phyloP scores from a whole-genome alignment of 202 grass and related monocot genomes.

The Setaria viridis region DNA sequence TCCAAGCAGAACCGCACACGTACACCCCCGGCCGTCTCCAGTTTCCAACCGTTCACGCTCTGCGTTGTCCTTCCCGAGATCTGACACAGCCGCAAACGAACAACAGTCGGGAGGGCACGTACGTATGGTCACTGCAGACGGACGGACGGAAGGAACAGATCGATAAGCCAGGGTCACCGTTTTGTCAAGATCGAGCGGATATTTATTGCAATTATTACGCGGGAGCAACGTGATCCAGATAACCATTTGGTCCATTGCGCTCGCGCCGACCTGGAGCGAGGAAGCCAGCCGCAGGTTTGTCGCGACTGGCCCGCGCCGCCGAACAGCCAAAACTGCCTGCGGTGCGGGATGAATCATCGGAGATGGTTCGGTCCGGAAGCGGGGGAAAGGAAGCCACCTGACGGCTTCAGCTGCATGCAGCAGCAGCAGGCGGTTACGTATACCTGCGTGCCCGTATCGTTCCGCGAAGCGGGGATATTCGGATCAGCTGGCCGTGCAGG shows the following conservation, averaged over 20 bases:
- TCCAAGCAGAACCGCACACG: not conserved
- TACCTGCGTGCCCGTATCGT: not conserved
- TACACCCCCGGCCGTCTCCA: not conserved
- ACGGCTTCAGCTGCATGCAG: not conserved
- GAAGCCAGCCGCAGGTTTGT: not conserved
- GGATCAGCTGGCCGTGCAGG: not conserved
- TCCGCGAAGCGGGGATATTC: not conserved
- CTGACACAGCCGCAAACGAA: not conserved
- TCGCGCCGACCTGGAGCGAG: not conserved
- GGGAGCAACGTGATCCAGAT: not conserved
- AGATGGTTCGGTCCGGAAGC: slow-evolving; percentile 19
- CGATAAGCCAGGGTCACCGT: not conserved
- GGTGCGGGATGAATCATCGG: slow-evolving; percentile 17
- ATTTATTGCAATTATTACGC: not conserved
- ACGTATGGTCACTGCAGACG: not conserved
- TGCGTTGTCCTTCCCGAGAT: not conserved
- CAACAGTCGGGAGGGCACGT: not conserved
- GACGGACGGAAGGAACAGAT: not conserved
- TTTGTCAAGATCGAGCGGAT: slow-evolving; percentile 4
- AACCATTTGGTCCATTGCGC: not conserved
- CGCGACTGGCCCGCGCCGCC: not conserved
- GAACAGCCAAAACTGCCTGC: not conserved
- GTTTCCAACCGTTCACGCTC: slow-evolving; percentile 6
- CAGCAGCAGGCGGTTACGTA: not conserved
- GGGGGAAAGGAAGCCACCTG: not conserved